Evolutionary conservation across 257 asterid species (phyloP).

Genomic region (Solanum raphanifolium): DNA sequence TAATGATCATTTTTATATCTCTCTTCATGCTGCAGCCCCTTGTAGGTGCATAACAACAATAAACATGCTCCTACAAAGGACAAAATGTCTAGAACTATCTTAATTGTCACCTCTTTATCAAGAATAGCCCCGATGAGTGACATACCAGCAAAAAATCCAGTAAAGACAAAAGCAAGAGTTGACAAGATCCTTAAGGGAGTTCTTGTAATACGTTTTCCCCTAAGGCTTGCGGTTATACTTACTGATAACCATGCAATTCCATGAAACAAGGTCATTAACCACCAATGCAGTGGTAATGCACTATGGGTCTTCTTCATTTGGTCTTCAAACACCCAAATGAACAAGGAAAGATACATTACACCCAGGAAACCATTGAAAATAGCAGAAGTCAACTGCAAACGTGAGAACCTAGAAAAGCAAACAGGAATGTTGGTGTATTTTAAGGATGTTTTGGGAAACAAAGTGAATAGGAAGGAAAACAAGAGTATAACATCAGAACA

Average conservation of each 20-base stretch:
- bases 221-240: conserved; percentile 46
- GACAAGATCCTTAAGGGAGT: conserved; percentile 46
- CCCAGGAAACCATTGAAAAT: conserved; percentile 57
- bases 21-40: conserved; percentile 21
- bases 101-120: conserved; percentile 18
- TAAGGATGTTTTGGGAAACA: background rate
- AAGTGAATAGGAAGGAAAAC: conserved; percentile 25
- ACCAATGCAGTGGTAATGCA: conserved; percentile 48
- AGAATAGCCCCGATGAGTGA: conserved; percentile 30
- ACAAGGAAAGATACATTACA: conserved; percentile 23
- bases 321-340: conserved; percentile 53
- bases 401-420: conserved; percentile 15
- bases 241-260: conserved; percentile 55
- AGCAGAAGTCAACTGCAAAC: conserved; percentile 46
- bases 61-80: conserved; percentile 54
- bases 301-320: conserved; percentile 19
- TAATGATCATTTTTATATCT: conserved; percentile 10
- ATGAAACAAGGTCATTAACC: conserved; percentile 47
- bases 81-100: conserved; percentile 32
- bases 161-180: conserved; percentile 39
- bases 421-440: conserved; percentile 20
- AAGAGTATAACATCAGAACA: conserved; percentile 50
- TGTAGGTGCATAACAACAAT: conserved; percentile 48
- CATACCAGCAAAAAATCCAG: conserved; percentile 41
- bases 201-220: conserved; percentile 38